These are phyloP conservation scores for Tetrahymena malaccensis DNA, from an alignment of 73 alveolate genomes.

Conservation along the genomic window DNA sequence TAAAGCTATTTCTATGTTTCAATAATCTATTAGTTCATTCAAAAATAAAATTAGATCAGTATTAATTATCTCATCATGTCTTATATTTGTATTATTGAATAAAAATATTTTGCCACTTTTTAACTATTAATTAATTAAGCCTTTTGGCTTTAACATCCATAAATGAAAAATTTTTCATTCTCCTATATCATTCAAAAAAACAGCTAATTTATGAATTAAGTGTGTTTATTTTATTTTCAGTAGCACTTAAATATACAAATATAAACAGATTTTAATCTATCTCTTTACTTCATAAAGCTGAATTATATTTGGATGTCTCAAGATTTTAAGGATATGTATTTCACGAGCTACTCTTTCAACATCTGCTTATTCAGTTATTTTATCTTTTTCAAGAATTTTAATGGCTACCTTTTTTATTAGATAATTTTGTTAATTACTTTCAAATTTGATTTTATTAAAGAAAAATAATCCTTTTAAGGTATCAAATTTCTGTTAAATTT, in stretches of 20 bases:
- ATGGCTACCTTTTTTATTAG: constrained; percentile 71
- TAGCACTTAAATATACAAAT: neutral
- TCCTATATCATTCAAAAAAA: neutral
- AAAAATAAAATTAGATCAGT: neutral
- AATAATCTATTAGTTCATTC: neutral
- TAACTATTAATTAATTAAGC: neutral
- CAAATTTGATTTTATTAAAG: neutral
- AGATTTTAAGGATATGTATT: constrained; percentile 66
- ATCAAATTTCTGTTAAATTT: constrained; percentile 54
- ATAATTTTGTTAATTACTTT: neutral
- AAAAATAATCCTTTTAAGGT: constrained; percentile 5
- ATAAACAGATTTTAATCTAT: neutral
- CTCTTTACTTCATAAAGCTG: constrained; percentile 54
- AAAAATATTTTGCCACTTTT: too few species aligned
- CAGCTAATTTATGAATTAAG: neutral
- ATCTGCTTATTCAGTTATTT: constrained; percentile 79
- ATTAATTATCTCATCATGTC: neutral
- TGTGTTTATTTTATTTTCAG: neutral
- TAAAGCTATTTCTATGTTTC: neutral
- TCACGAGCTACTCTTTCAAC: constrained; percentile 82
- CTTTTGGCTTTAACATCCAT: neutral
- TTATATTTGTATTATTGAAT: neutral
- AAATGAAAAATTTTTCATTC: neutral
- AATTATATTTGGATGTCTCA: constrained; percentile 68
- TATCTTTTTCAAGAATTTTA: constrained; percentile 81